These are phyloP conservation scores for Pulveroboletus sp. DNA, from an alignment of 1,284 basidiomycete genomes.

Conservation along the genomic window DNA sequence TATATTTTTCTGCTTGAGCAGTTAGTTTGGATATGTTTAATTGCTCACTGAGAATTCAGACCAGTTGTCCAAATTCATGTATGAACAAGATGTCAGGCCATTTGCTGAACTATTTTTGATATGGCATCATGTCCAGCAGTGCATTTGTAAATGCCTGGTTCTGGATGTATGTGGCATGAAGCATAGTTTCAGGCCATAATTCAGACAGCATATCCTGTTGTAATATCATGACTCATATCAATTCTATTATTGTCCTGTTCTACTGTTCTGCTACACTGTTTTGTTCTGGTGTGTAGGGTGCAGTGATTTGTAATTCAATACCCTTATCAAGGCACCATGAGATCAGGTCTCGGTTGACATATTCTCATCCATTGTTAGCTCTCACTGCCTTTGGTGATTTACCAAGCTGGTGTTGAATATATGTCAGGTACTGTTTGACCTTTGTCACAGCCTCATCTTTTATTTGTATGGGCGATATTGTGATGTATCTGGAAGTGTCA, in stretches of 20 bases:
- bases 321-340: neutral
- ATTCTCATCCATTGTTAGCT: neutral
- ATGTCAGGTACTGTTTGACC: neutral
- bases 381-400: neutral
- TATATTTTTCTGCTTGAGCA: neutral
- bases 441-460: too few relatives aligned
- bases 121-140: neutral
- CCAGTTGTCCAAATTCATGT: neutral
- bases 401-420: neutral
- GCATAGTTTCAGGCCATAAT: too few relatives aligned
- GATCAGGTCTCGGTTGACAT: neutral
- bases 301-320: neutral
- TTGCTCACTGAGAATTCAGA: neutral
- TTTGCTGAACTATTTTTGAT: neutral
- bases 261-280: neutral
- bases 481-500: too few relatives aligned
- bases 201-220: too few relatives aligned
- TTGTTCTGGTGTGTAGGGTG: neutral
- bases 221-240: too few relatives aligned
- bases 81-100: neutral
- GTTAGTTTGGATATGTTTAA: neutral
- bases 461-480: too few relatives aligned
- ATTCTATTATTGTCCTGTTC: neutral
- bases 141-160: neutral
- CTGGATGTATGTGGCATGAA: neutral